Conservation (phyloP, 768 basidiomycete species). For the Glaciozyma martinii region DNA sequence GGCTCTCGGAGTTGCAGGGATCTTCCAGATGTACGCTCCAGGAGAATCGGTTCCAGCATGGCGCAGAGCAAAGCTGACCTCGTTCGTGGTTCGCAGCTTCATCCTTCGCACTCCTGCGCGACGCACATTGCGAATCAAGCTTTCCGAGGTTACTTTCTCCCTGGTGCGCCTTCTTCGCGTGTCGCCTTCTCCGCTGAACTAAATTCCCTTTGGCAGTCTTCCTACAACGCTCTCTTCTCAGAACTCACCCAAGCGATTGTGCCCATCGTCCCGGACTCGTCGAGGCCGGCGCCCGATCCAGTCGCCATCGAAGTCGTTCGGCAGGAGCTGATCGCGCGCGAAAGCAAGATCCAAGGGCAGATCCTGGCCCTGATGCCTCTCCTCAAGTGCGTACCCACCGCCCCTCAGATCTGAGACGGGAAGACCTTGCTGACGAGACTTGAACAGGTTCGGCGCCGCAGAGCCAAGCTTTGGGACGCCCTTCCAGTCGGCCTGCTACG, state of each 20-base stretch:
- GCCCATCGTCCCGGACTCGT: slow-evolving; percentile 22
- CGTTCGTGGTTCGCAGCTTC: slow-evolving; percentile 15
- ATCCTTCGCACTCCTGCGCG: slow-evolving; percentile 37
- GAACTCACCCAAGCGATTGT: neutral
- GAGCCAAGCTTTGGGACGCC: slow-evolving; percentile 32
- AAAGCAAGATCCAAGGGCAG: slow-evolving; percentile 34
- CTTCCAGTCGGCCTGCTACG: slow-evolving; percentile 26
- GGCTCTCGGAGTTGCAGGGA: slow-evolving; percentile 35
- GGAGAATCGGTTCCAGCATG: neutral
- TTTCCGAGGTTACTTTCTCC: slow-evolving; percentile 26
- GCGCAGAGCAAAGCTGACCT: neutral
- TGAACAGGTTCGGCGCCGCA: slow-evolving; percentile 33
- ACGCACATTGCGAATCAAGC: slow-evolving; percentile 30
- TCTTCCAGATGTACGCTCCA: slow-evolving; percentile 33
- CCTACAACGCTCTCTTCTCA: neutral
- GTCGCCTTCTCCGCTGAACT: neutral
- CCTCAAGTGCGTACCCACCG: slow-evolving; percentile 23
- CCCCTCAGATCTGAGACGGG: neutral
- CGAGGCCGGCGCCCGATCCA: slow-evolving; percentile 14
- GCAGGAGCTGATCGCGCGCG: slow-evolving; percentile 33
- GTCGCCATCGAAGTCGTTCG: slow-evolving; percentile 26
- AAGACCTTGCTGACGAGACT: neutral
- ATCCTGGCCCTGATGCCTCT: slow-evolving; percentile 34
- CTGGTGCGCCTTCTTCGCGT: slow-evolving; percentile 7
- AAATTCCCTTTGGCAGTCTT: neutral